Conservation (phyloP, 345 rosid genomes). For the Trapa bicornis region DNA sequence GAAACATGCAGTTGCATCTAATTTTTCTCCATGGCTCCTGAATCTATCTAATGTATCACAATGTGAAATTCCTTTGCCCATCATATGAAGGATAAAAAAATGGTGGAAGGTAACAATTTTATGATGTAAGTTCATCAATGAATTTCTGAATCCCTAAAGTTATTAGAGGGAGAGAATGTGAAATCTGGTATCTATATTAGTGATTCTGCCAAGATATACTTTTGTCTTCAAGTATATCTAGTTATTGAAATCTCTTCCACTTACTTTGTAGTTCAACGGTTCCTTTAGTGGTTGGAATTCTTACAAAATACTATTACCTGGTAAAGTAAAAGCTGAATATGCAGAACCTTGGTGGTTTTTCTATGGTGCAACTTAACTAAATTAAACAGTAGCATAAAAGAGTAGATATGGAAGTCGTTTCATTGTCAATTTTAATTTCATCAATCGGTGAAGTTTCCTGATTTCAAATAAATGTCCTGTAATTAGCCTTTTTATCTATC, state of each 20-base stretch:
- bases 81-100: neutral
- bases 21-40: neutral
- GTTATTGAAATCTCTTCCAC: neutral
- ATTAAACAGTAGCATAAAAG: neutral
- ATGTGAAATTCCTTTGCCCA: neutral
- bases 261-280: neutral
- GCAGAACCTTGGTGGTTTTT: neutral
- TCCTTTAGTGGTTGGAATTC: neutral
- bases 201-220: too few relatives aligned
- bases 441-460: neutral
- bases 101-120: neutral
- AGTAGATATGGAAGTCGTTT: too few relatives aligned
- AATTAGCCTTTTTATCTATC: neutral
- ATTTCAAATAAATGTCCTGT: neutral
- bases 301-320: neutral
- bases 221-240: neutral
- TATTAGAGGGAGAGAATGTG: neutral
- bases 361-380: neutral
- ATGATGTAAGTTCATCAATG: neutral
- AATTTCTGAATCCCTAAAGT: neutral
- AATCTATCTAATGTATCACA: neutral
- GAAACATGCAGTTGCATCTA: neutral
- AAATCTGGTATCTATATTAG: neutral
- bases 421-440: neutral
- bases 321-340: neutral